These are phyloP conservation scores for Talaromyces piceae DNA, from an alignment of 2,329 filamentous ascomycete genomes.

Conservation along the genomic window DNA sequence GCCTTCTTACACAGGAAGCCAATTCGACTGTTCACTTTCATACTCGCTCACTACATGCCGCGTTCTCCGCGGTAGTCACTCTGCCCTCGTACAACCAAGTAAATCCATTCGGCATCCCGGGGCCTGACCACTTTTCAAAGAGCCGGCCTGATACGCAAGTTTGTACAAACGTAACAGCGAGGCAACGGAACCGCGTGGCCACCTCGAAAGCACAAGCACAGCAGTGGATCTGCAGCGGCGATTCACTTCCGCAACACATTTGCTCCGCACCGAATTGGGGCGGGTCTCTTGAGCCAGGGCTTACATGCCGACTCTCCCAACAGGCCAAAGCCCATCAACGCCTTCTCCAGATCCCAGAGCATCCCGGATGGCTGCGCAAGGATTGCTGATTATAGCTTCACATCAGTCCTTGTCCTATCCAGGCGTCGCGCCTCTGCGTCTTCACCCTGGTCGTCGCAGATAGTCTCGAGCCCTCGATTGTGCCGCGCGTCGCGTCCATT, in stretches of 20 bases:
- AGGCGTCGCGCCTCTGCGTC: neutral
- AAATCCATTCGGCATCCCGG: neutral
- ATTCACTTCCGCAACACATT: neutral
- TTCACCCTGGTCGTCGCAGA: neutral
- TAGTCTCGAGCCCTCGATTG: conserved; percentile 12
- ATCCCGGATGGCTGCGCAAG: neutral
- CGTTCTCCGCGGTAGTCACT: neutral
- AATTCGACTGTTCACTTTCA: neutral
- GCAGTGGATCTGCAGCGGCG: conserved; percentile 1
- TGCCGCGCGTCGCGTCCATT: conserved; percentile 9
- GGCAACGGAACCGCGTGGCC: neutral
- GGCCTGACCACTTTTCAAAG: neutral
- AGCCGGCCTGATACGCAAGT: neutral
- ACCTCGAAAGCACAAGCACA: neutral
- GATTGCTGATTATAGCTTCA: neutral
- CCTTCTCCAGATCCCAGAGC: neutral
- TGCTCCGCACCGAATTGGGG: neutral
- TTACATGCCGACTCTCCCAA: neutral
- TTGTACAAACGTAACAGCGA: neutral
- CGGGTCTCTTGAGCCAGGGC: neutral
- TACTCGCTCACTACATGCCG: neutral
- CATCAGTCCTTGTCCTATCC: neutral
- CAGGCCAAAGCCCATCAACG: neutral
- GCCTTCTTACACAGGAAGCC: no score
- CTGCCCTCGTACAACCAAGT: neutral